Conservation (phyloP, 2,329 filamentous ascomycete species). For the Gaeumannomyces sp. region DNA sequence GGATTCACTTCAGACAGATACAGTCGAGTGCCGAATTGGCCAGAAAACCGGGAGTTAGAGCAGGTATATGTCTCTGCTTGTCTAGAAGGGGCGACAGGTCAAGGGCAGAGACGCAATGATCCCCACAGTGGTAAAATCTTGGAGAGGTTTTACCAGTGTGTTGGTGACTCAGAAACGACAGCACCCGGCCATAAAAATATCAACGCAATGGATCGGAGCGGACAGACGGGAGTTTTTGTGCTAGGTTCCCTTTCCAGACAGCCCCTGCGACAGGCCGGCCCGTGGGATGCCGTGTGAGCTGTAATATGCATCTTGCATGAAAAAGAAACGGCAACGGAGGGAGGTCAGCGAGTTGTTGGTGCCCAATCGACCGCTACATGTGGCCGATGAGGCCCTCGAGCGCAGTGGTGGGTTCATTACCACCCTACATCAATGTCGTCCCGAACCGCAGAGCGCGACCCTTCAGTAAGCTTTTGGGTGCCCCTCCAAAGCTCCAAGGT, state of each 20-base stretch:
- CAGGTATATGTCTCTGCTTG: neutral
- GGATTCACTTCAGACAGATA: neutral
- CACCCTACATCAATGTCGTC: neutral
- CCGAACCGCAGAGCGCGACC: neutral
- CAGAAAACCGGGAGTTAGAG: neutral
- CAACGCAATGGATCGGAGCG: neutral
- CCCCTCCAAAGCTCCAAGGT: slow-evolving; percentile 6
- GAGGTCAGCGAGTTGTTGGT: neutral
- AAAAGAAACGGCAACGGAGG: neutral
- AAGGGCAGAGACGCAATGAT: neutral
- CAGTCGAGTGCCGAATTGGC: neutral
- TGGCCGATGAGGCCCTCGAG: neutral
- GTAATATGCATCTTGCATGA: neutral
- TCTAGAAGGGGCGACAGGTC: neutral
- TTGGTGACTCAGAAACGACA: neutral
- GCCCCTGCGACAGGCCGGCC: no score
- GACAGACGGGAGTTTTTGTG: neutral
- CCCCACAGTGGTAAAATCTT: neutral
- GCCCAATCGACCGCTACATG: neutral
- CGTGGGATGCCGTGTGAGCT: neutral
- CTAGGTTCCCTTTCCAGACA: neutral
- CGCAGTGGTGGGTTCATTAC: neutral
- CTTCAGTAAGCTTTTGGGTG: neutral
- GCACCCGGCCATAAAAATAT: neutral
- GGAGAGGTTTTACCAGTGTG: neutral